Percentiles rank a stretch among this genome's conserved stretches.
Evolutionary conservation across 176 grass and related monocot species (phyloP).

Genomic region (Eragrostis curvula): DNA sequence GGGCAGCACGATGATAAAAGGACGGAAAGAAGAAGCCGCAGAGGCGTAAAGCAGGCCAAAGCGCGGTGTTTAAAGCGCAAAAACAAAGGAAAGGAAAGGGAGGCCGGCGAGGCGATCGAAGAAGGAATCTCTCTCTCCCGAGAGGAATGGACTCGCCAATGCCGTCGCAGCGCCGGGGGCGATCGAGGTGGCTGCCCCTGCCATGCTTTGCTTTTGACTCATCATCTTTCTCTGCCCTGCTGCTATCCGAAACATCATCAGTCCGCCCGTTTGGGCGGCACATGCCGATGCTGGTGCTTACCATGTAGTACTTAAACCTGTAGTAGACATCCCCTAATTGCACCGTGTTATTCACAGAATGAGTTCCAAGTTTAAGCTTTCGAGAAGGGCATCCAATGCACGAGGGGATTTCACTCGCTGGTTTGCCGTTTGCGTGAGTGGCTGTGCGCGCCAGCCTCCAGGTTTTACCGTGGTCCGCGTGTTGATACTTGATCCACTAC

Average conservation of each 20-base stretch:
- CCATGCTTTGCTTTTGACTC: slow-evolving; percentile 26
- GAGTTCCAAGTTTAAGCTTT: too few species aligned
- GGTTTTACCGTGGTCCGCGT: neutral
- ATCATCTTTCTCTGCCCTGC: too few species aligned
- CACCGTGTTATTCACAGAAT: neutral
- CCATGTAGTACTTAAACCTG: too few species aligned
- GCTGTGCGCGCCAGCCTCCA: too few species aligned
- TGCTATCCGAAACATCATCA: too few species aligned
- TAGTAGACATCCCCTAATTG: neutral
- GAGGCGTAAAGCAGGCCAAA: neutral
- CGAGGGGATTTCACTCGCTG: neutral
- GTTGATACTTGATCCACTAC: neutral
- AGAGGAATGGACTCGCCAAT: neutral
- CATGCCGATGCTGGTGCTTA: neutral
- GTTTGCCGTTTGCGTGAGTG: neutral
- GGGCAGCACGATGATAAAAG: slow-evolving; percentile 55
- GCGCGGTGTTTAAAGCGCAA: neutral
- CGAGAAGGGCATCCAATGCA: slow-evolving; percentile 25
- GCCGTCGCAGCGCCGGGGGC: slow-evolving; percentile 10
- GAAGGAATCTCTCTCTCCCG: slow-evolving; percentile 14
- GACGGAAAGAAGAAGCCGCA: slow-evolving; percentile 24
- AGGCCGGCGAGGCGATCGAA: slow-evolving; percentile 33
- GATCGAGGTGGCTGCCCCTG: neutral
- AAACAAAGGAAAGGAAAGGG: neutral
- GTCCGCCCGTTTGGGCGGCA: slow-evolving; percentile 17